Evolutionary conservation across 495 filamentous ascomycete species (phyloP), one percentile per base, ranked within the genome.

Genomic region (Aspergillus baeticus): DNA sequence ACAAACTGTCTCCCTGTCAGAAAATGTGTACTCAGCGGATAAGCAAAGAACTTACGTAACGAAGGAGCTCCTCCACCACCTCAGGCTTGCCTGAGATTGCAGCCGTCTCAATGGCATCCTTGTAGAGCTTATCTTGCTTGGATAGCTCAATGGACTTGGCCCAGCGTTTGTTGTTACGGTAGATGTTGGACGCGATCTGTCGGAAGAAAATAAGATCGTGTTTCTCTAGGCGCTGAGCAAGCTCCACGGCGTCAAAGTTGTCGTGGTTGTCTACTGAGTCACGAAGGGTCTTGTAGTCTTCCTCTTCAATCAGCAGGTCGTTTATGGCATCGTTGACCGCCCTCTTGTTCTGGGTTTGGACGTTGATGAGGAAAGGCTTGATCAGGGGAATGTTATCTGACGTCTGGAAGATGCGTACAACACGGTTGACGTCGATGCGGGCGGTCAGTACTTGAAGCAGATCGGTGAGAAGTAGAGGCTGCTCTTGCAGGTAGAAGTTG

Each of bases 151-250:
- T 98, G n/a, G 94, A 97, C 79, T 98, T 97, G 72, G 96, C 91
- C 95, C 95, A 99, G 56, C 95, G 85, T 86, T 97, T 98, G 80
- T 96, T 97, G 83, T 98, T 98, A 59, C 95, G 91, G 79, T 98
- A 99, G 76, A 99, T 98, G 79, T 83, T 95, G 61, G 95, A 91
- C 10, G 95, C 93, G 63, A 98, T 95, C 76, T 99, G 95, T 61
- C 95, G 86, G 88, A 99, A 99, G 86, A 99, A 99, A 61, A 99
- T 91, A 37, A 98, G 81, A 42, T 98, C 92, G 66, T 99, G 95
- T 71, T 89, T 87, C 81, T 99, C 95, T 13, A 99, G 78, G 42
- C 93, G 89, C 68, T 90, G 86, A 13, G 95, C 95, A 54, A 99
- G 86, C n/a, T 94, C 92, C 49, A 96, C 88, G 17, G 92, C 84